phyloP scores from a whole-genome alignment of 208 protist species.

The Polymyxa betae region DNA sequence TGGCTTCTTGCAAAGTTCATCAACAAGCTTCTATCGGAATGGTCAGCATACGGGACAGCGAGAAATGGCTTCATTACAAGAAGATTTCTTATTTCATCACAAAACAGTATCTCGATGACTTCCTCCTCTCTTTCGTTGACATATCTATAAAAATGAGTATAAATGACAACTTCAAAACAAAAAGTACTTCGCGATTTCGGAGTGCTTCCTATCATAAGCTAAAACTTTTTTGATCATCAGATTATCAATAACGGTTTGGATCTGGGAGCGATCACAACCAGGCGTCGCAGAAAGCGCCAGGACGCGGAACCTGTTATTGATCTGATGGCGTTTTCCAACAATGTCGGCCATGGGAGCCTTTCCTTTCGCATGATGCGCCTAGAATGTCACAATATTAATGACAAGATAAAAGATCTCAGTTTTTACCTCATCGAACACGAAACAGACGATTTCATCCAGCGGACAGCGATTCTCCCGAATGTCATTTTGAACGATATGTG shows the following conservation, averaged over 20 bases:
- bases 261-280: conserved; percentile 46
- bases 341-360: conserved; percentile 63
- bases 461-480: conserved; percentile 58
- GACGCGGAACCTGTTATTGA: conserved; percentile 59
- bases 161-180: not conserved
- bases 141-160: conserved; percentile 21
- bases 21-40: not conserved
- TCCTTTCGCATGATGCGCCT: conserved; percentile 69
- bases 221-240: conserved; percentile 56
- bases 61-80: not conserved
- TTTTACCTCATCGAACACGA: conserved; percentile 59
- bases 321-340: not conserved
- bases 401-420: conserved; percentile 12
- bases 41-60: not conserved
- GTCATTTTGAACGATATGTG: conserved; percentile 69
- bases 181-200: conserved; percentile 55
- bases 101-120: not conserved
- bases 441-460: conserved; percentile 52
- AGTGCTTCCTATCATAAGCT: conserved; percentile 33
- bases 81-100: not conserved
- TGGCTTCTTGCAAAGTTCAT: not conserved
- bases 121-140: conserved; percentile 20
- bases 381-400: conserved; percentile 62
- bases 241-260: conserved; percentile 64
- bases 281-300: conserved; percentile 71